phyloP scores from a whole-genome alignment of 2,329 filamentous ascomycete species.

The Dendryphion nanum region DNA sequence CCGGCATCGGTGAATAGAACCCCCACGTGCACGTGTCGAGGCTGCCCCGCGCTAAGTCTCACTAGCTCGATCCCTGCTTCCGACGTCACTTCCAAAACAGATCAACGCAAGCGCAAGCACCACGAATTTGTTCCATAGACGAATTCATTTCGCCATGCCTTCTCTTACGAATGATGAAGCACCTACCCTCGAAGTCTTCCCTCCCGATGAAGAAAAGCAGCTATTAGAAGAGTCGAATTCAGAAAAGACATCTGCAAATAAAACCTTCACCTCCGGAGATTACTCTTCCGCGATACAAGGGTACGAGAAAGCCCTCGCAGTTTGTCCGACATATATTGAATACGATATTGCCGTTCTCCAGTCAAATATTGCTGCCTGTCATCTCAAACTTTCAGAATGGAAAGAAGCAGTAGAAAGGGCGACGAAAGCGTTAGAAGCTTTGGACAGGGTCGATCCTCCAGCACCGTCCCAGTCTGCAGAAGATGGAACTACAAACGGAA shows the following conservation, averaged over 20 bases:
- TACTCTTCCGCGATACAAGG: slow-evolving; percentile 76
- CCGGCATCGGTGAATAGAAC: slow-evolving; percentile 15
- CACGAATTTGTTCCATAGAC: neutral
- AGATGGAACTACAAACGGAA: slow-evolving; percentile 48
- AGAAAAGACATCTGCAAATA: slow-evolving; percentile 75
- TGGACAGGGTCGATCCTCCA: slow-evolving; percentile 61
- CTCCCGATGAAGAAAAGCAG: slow-evolving; percentile 36
- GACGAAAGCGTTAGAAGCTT: slow-evolving; percentile 66
- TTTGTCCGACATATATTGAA: slow-evolving; percentile 80
- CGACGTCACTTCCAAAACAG: slow-evolving; percentile 14
- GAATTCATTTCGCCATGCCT: slow-evolving; percentile 3
- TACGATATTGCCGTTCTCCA: slow-evolving; percentile 85
- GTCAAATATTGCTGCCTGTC: slow-evolving; percentile 86
- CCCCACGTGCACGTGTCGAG: slow-evolving; percentile 20
- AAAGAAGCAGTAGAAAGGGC: slow-evolving; percentile 76
- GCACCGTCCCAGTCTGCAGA: slow-evolving; percentile 43
- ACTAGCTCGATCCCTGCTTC: too few species aligned
- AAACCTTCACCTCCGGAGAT: slow-evolving; percentile 69
- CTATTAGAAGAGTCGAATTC: slow-evolving; percentile 70
- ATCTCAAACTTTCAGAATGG: slow-evolving; percentile 83
- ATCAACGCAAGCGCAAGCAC: too few species aligned
- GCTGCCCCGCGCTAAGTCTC: too few species aligned
- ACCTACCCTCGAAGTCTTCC: slow-evolving; percentile 25
- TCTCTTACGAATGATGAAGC: slow-evolving; percentile 4
- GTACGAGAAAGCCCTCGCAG: slow-evolving; percentile 76